A percentile compares a stretch with the other conserved stretches of the same genome.
These are phyloP conservation scores for Chamaenerion angustifolium DNA, from an alignment of 345 rosid species.

Conservation along the genomic window DNA sequence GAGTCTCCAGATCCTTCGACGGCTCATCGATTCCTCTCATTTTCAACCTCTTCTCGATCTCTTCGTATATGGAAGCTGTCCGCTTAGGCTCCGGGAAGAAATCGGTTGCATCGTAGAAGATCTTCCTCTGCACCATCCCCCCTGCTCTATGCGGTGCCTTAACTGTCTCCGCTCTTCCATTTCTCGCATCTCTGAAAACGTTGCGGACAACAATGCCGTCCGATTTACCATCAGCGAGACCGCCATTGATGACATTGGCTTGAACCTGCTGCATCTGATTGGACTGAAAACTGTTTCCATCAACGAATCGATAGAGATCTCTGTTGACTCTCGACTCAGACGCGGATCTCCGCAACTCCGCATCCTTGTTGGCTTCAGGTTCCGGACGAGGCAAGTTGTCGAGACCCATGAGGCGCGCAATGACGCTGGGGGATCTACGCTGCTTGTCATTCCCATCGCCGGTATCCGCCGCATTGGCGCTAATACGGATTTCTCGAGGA, in stretches of 20 bases:
- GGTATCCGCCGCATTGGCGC: conserved; percentile 19
- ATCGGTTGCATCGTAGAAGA: conserved; percentile 61
- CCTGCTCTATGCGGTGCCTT: conserved; percentile 20
- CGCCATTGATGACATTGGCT: conserved; percentile 16
- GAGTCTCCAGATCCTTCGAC: conserved; percentile 69
- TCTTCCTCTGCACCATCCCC: conserved; percentile 30
- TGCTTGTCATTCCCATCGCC: conserved; percentile 23
- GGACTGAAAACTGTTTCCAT: conserved; percentile 32
- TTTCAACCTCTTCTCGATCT: conserved; percentile 50
- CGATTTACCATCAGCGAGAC: conserved; percentile 10
- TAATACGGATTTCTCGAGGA: conserved; percentile 63
- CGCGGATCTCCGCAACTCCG: conserved; percentile 79
- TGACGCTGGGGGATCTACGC: conserved; percentile 72
- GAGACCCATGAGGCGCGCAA: conserved; percentile 90
- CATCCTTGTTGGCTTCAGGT: conserved; percentile 27
- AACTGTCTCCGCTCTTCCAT: conserved; percentile 28
- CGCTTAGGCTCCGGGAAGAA: conserved; percentile 71
- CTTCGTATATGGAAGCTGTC: conserved; percentile 29
- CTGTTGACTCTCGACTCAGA: conserved; percentile 73
- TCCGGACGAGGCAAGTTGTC: conserved; percentile 51
- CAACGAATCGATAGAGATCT: conserved; percentile 40
- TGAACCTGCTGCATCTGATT: conserved; percentile 20
- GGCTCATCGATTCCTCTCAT: conserved; percentile 67
- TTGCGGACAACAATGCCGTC: conserved; percentile 4
- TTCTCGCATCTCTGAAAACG: conserved; percentile 15